These are phyloP conservation scores for Zygosaccharomyces siamensis DNA, from an alignment of 805 yeast genomes.

Conservation along the genomic window DNA sequence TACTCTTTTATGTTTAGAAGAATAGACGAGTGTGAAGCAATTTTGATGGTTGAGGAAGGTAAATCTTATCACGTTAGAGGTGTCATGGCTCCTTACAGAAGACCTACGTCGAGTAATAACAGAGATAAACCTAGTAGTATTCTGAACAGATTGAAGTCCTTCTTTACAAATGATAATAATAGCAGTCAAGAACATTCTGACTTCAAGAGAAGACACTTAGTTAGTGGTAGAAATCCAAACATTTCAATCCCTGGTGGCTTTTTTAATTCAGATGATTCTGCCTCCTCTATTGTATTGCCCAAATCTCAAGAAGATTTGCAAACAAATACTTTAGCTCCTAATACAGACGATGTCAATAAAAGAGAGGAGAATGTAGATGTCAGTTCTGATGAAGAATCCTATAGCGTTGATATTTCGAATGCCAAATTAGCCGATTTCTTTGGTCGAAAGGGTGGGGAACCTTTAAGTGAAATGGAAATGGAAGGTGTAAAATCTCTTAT, in stretches of 20 bases:
- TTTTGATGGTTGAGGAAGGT: constrained; percentile 11
- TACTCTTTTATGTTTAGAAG: no score
- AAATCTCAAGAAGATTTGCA: constrained; percentile 6
- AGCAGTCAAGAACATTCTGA: background rate
- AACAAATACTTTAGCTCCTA: background rate
- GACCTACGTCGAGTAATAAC: constrained; percentile 9
- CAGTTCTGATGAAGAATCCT: constrained; percentile 9
- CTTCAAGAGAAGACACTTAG: background rate
- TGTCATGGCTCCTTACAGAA: constrained; percentile 19
- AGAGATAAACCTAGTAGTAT: constrained; percentile 9
- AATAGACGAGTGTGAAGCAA: background rate
- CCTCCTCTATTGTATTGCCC: constrained; percentile 4
- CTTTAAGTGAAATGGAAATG: constrained; percentile 66
- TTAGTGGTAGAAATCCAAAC: background rate
- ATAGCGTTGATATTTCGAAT: constrained; percentile 43
- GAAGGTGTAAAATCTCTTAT: constrained; percentile 73
- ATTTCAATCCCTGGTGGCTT: constrained; percentile 28
- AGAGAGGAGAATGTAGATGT: constrained; percentile 4
- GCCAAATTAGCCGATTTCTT: constrained; percentile 65
- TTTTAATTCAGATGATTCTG: constrained; percentile 16
- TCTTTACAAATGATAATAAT: constrained; percentile 3
- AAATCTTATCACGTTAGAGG: constrained; percentile 8
- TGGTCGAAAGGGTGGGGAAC: constrained; percentile 66
- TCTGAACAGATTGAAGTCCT: constrained; percentile 6
- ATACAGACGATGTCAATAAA: background rate